Base-by-base conservation (phyloP, 1,284 basidiomycete species). In the Ganoderma multipileum region DNA sequence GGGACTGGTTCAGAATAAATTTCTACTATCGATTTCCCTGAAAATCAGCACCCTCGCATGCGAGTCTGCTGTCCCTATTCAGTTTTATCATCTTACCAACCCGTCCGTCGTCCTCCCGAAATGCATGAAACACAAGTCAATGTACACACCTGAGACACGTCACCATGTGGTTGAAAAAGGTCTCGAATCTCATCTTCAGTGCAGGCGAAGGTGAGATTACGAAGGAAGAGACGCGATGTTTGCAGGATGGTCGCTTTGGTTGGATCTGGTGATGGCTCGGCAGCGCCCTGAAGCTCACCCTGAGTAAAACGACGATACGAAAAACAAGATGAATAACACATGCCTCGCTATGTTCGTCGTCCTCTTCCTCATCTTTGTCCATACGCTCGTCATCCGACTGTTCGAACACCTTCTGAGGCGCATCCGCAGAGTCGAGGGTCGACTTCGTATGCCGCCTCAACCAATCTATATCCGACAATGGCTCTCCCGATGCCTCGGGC, bases 121-220 rank as follows among this genome's bases (percentile, higher is more conserved):
- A n/a, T 57, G 33, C 14, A 44, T n/a, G 33, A 58, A 26, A 26
- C 18, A 12, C 42, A 63, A 8, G 44, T 62, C n/a, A 23, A 65
- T 60, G 73, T 52, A 59, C 86, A 83, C 70, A 93, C 91, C 88
- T 95, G 91, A 63, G 86, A 86, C 57, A 98, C 79, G 55, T 87
- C 83, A 9, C 96, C 97, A 78, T 88, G 95, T 0, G 86, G 82
- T 11, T 82, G 79, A 78, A 97, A 96, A 7, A 91, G 84, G n/a
- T 86, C 83, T 8, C 81, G 78, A 2, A 99, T 80, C 63, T 98
- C 95, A 3, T 86, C 82, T 41, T 93, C 88, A 1, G 91, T 92
- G 67, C 94, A 94, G 0, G 92, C 87, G 77, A 95, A 99, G 0
- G 96, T 87, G 23, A 99, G 81, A 78, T 99, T 99, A 16, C 97